Evolutionary conservation across 257 asterid species (phyloP), one percentile per base, ranked within the genome.

Genomic region (Anisodus tanguticus): DNA sequence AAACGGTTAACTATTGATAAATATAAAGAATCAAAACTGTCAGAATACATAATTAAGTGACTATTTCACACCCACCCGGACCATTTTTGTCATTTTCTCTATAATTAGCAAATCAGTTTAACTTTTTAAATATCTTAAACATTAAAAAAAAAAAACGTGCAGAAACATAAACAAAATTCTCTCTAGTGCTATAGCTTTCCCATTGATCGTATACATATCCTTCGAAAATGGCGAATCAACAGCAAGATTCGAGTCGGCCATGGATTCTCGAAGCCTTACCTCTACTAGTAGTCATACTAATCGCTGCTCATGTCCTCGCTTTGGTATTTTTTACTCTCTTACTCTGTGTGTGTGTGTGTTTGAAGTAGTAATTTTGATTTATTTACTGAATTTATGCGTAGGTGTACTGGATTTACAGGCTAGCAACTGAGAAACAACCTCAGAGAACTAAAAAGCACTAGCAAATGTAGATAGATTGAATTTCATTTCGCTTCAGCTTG

Each of bases 361-460:
- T 81, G 9, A 17, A 58, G 9, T 17, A 58, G 64, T 17, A 58
- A 41, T 22, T 5, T 11, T 4, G 60, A 55, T 6, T 13, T 6
- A 17, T 58, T 58, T 2, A 58, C 26, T 58, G 22, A 58, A 16
- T 17, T 58, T 58, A 6, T 6, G 4, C 82, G 71, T 69, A 93
- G 98, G 95, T 89, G 59, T 94, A 92, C 85, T 94, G 97, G 96
- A 41, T 95, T 87, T 95, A 90, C 88, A 87, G 93, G 88, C 86
- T 95, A 84, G 95, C 97, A 71, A 93, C 97, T 80, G 97, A 95
- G 79, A 95, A 89, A 87, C 97, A 88, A 87, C 93, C 94, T 2
- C 87, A 60, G 80, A 90, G 97, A 86, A 87, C 89, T 43, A 95
- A 95, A 87, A 89, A 86, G 64, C 92, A 90, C 41, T 92, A 86